These are phyloP conservation scores for Dryas drummondii DNA, from an alignment of 306 rosid species.

Conservation along the genomic window DNA sequence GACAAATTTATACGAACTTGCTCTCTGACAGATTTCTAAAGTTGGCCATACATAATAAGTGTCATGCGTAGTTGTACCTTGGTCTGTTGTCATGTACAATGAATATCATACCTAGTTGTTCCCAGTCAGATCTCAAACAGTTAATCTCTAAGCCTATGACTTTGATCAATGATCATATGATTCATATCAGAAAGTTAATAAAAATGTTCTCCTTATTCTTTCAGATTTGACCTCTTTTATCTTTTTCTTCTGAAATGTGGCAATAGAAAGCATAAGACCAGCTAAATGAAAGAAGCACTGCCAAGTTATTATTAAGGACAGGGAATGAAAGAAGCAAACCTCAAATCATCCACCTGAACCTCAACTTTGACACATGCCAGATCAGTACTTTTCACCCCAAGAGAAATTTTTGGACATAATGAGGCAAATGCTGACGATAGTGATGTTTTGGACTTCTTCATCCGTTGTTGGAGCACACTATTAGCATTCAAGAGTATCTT, in stretches of 20 bases:
- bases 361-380: slow-evolving; percentile 57
- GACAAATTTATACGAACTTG: not conserved
- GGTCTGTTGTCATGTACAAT: not conserved
- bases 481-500: slow-evolving; percentile 68
- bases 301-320: slow-evolving; percentile 8
- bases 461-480: slow-evolving; percentile 51
- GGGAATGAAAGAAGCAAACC: slow-evolving; percentile 50
- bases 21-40: not conserved
- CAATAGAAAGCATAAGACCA: not conserved
- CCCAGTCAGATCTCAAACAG: not conserved
- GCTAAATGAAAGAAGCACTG: slow-evolving; percentile 2
- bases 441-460: slow-evolving; percentile 71
- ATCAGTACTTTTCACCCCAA: slow-evolving; percentile 42
- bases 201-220: not conserved
- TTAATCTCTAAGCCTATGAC: not conserved
- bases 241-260: not conserved
- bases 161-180: not conserved
- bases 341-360: slow-evolving; percentile 74
- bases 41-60: not conserved
- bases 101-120: not conserved
- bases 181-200: not conserved
- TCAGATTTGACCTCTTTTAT: not conserved
- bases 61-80: not conserved
- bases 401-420: slow-evolving; percentile 76
- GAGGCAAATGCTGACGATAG: slow-evolving; percentile 69